These are phyloP conservation scores for Candida pseudoviswanathii DNA, from an alignment of 1,139 yeast genomes.

Conservation along the genomic window DNA sequence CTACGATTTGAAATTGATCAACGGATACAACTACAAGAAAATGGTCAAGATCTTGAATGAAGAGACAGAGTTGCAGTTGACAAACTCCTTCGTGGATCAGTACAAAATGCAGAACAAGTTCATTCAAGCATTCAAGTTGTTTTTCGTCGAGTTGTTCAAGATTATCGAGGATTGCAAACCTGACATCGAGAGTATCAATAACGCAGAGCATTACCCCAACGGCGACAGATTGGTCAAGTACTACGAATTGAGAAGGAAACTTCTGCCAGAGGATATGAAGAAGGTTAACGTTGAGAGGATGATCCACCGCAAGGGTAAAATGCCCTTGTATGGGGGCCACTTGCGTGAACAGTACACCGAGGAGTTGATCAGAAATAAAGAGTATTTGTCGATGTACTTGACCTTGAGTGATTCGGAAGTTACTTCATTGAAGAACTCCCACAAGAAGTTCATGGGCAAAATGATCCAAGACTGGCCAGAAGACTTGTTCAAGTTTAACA, in stretches of 20 bases:
- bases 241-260: constrained; percentile 19
- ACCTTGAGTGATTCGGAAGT: constrained; percentile 25
- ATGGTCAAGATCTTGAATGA: constrained; percentile 11
- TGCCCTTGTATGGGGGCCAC: constrained; percentile 39
- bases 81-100: constrained; percentile 17
- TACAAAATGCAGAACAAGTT: constrained; percentile 23
- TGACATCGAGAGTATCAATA: constrained; percentile 23
- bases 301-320: constrained; percentile 23
- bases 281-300: constrained; percentile 6
- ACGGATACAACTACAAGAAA: constrained; percentile 25
- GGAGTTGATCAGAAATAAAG: constrained; percentile 32
- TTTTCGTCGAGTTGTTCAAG: constrained; percentile 22
- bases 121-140: constrained; percentile 18
- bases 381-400: constrained; percentile 24
- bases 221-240: constrained; percentile 21
- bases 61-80: constrained; percentile 10
- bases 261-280: constrained; percentile 11
- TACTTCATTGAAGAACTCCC: constrained; percentile 22
- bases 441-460: constrained; percentile 20
- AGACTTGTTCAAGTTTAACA: constrained; percentile 22
- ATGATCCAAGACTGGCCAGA: constrained; percentile 28
- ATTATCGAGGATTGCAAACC: constrained; percentile 27
- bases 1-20: constrained; percentile 18
- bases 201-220: constrained; percentile 30
- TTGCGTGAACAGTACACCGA: constrained; percentile 32